Percentiles rank a stretch among this genome's conserved stretches.
phyloP scores from a whole-genome alignment of 1,139 yeast genomes.

The Diutina neorugosa region DNA sequence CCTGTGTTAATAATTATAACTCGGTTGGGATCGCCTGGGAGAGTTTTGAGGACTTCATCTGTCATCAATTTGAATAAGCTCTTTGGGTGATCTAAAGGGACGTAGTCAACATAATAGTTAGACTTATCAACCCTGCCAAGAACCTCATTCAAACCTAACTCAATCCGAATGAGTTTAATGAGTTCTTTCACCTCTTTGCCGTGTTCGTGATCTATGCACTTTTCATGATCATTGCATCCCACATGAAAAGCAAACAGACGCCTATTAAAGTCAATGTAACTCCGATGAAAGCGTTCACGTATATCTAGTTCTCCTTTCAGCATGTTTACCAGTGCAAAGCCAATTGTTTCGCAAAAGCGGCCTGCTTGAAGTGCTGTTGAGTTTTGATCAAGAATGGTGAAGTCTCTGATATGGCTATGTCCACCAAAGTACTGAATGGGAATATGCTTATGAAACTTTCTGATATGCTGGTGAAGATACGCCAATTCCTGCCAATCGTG shows the following conservation, averaged over 20 bases:
- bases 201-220: slow-evolving; percentile 29
- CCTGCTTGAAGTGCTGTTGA: slow-evolving; percentile 85
- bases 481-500: slow-evolving; percentile 45
- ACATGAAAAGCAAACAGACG: slow-evolving; percentile 61
- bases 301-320: slow-evolving; percentile 5
- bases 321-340: slow-evolving; percentile 57
- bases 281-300: slow-evolving; percentile 29
- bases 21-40: slow-evolving; percentile 25
- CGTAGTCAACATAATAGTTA: slow-evolving; percentile 58
- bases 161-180: slow-evolving; percentile 33
- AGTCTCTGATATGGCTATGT: slow-evolving; percentile 88
- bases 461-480: slow-evolving; percentile 37
- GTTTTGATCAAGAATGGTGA: slow-evolving; percentile 48
- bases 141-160: slow-evolving; percentile 41
- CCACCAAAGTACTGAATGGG: slow-evolving; percentile 88
- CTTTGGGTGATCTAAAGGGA: slow-evolving; percentile 47
- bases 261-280: slow-evolving; percentile 71
- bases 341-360: slow-evolving; percentile 83
- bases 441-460: slow-evolving; percentile 46
- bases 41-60: slow-evolving; percentile 44
- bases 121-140: slow-evolving; percentile 51
- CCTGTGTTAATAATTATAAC: slow-evolving; percentile 75
- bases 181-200: slow-evolving; percentile 39
- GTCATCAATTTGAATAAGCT: slow-evolving; percentile 54
- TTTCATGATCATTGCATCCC: slow-evolving; percentile 12